These are phyloP conservation scores for Aquilaria sinensis DNA, from an alignment of 345 rosid genomes.

Conservation along the genomic window DNA sequence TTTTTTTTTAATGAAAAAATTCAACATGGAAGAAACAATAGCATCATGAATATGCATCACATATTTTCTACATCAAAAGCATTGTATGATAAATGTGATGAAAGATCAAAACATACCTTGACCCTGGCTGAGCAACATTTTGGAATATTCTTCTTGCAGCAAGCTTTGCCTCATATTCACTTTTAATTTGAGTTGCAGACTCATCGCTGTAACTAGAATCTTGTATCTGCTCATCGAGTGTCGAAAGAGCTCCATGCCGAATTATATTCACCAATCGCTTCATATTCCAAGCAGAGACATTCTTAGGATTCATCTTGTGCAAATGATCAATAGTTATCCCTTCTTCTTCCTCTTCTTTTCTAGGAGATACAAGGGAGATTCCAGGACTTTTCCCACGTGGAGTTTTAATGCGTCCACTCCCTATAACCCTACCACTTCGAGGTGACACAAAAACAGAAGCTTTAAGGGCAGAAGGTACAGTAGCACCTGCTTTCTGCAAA, in stretches of 20 bases:
- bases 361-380: constrained; percentile 40
- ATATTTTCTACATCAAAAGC: not conserved
- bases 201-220: constrained; percentile 48
- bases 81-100: not conserved
- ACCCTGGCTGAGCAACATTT: constrained; percentile 63
- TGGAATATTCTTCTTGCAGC: constrained; percentile 76
- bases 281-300: constrained; percentile 98
- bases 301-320: constrained; percentile 68
- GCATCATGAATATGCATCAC: no score
- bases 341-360: constrained; percentile 21
- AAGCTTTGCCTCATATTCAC: constrained; percentile 72
- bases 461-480: constrained; percentile 37
- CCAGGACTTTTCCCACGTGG: constrained; percentile 42
- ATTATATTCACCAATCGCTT: constrained; percentile 70
- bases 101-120: constrained; percentile 35
- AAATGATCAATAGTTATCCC: constrained; percentile 66
- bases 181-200: constrained; percentile 50
- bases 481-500: constrained; percentile 38
- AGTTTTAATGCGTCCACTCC: constrained; percentile 38
- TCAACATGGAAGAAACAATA: no score
- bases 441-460: constrained; percentile 27
- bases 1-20: no score
- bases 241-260: constrained; percentile 62
- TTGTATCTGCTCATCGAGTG: constrained; percentile 73
- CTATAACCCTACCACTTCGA: constrained; percentile 17